Conservation (phyloP, 1,284 basidiomycete species). For the Leccinum insolens region DNA sequence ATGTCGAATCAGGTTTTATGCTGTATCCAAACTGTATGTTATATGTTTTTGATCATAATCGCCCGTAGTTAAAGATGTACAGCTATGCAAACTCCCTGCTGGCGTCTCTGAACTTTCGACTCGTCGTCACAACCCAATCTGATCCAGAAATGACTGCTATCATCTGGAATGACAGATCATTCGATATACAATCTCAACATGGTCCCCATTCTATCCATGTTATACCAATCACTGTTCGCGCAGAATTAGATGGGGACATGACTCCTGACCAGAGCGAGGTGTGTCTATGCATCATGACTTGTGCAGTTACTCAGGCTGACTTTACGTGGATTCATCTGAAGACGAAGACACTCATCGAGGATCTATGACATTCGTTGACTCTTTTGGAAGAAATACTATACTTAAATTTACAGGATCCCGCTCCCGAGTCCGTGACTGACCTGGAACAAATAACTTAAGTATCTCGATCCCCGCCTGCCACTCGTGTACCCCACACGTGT, state of each 20-base stretch:
- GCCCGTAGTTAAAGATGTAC: not conserved
- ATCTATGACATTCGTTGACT: not conserved
- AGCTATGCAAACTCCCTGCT: constrained; percentile 31
- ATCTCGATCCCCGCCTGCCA: no score
- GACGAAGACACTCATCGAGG: not conserved
- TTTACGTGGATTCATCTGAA: not conserved
- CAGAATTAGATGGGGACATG: not conserved
- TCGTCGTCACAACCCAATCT: constrained; percentile 17
- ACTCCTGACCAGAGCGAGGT: not conserved
- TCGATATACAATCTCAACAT: not conserved
- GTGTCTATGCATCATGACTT: not conserved
- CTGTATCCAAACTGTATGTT: constrained; percentile 29
- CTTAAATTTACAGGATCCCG: not conserved
- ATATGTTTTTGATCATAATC: not conserved
- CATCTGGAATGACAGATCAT: constrained; percentile 11
- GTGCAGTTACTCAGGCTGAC: not conserved
- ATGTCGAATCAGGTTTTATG: constrained; percentile 21
- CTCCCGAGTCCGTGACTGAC: no score
- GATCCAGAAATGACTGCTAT: constrained; percentile 8
- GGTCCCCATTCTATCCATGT: not conserved
- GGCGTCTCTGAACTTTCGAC: constrained; percentile 23
- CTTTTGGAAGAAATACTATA: not conserved
- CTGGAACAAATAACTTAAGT: no score
- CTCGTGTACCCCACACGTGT: not conserved
- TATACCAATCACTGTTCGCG: not conserved